Conservation (phyloP, 257 asterid species). For the Capsicum pubescens region DNA sequence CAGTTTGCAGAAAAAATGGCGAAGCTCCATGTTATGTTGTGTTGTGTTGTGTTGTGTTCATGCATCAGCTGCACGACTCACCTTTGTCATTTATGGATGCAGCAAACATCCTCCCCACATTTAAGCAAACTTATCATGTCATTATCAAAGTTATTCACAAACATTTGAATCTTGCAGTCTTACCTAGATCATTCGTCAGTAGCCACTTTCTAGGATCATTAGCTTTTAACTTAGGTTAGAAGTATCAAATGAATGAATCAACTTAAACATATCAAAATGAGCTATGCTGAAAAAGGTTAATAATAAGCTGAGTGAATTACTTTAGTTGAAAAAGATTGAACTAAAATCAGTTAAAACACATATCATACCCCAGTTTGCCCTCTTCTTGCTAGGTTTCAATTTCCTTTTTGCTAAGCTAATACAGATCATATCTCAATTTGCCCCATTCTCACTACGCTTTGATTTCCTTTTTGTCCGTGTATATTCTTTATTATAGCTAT, state of each 20-base stretch:
- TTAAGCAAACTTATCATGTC: neutral
- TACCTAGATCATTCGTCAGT: too few species aligned
- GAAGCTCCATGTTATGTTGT: neutral
- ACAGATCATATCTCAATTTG: neutral
- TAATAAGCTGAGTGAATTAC: neutral
- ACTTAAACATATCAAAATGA: neutral
- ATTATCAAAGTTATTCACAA: neutral
- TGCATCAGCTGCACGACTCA: conserved; percentile 18
- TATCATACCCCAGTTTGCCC: neutral
- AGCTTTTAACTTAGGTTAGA: too few species aligned
- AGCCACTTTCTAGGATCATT: neutral
- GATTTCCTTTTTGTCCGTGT: neutral
- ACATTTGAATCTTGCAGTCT: too few species aligned
- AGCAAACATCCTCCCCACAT: neutral
- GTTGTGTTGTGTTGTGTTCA: neutral
- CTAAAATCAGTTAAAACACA: neutral
- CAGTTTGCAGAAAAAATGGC: conserved; percentile 26
- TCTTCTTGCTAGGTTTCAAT: neutral
- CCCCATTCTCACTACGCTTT: neutral
- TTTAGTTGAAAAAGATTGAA: neutral
- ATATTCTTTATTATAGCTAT: too few species aligned
- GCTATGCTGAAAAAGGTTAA: too few species aligned
- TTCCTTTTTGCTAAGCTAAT: neutral
- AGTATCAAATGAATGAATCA: neutral
- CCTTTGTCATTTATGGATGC: neutral